Evolutionary conservation across 345 rosid species (phyloP), one percentile per base, ranked within the genome.

Genomic region (Viola odorata): DNA sequence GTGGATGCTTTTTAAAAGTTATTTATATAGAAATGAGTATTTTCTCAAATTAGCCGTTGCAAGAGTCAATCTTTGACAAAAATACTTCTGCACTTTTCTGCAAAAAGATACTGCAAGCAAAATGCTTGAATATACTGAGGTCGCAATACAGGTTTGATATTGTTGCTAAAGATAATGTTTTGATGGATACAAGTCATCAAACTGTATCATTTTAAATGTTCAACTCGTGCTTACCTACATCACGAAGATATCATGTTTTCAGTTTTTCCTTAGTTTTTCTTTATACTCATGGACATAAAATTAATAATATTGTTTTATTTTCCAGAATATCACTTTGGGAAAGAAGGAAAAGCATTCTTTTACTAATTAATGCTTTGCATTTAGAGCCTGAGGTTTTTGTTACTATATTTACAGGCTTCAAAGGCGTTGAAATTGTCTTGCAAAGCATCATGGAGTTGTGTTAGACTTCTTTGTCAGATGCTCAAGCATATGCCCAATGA

Each of bases 361-460:
- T 45, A 8, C 40, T n/a, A n/a, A n/a, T 58, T 11, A 45, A 41
- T 64, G 45, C 56, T 62, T 45, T 60, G 41, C 36, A 9, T 45
- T 48, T 7, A 42, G 62, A 44, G 32, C 36, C 8, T 63, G 61
- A 12, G 12, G 42, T 53, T 57, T 14, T 65, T 23, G 44, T 60
- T 68, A 42, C 58, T 52, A 36, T 50, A 56, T 77, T 79, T 74
- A 68, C 85, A 90, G 97, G 95, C 96, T 68, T 85, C 85, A 64
- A 74, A 77, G 81, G 85, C 90, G 32, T 71, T 92, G 51, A 79
- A 77, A 66, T 72, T 92, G 57, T 84, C 84, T 65, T 79, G 78
- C 70, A 78, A 73, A 66, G 96, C 96, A 75, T 87, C 88, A 17
- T 92, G 98, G 98, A 64, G 69, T 57, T 76, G 79, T 73, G 76